Base-by-base conservation (phyloP, 2,329 filamentous ascomycete genomes). In the Coniochaeta prunicola region DNA sequence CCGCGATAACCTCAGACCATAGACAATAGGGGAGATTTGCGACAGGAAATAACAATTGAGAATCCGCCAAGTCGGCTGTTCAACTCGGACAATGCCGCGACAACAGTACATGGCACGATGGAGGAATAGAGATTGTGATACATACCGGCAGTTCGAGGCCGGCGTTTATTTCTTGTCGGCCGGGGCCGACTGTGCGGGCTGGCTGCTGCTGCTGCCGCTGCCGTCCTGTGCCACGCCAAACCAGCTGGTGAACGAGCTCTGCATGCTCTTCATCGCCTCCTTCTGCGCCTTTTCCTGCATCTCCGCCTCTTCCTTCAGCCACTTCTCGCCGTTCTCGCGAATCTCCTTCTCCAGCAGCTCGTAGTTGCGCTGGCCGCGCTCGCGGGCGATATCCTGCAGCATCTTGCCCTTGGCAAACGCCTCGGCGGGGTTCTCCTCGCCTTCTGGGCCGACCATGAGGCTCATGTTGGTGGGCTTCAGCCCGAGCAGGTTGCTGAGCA, bases 381-480 rank as follows among this genome's bases (percentile, higher is more conserved):
- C 94, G 56, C 94, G 87, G 56, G 94, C 92, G 73, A 96, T 87
- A 70, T 99, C 94, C 75, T 92, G 92, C 64, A 97, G 79, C 91
- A 97, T 97, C 83, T 97, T 99, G 67, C 93, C 94, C 74, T 96
- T 87, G 2, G 89, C 87, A 62, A 94, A 84, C 13, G 90, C 91
- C 70, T 96, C 91, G 2, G 82, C 81, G 1, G 89, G 81, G 65
- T 82, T 86, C 63, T 84, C 80, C 70, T 92, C 88, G 56, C 90
- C 87, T 55, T 89, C 86, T 2, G 76, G 75, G 1, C 75, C 70
- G 59, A 83, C 80, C 76, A 82, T 83, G 68, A 83, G 79, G 70
- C 76, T 86, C 81, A 86, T 84, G 66, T 81, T 83, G 66, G 77
- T 79, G 1, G 86, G 81, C 72, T 93, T 94, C 64, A 97, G 80